These are phyloP conservation scores for Globisporangium heterothallicum DNA, from an alignment of 352 stramenopile species.

Conservation along the genomic window DNA sequence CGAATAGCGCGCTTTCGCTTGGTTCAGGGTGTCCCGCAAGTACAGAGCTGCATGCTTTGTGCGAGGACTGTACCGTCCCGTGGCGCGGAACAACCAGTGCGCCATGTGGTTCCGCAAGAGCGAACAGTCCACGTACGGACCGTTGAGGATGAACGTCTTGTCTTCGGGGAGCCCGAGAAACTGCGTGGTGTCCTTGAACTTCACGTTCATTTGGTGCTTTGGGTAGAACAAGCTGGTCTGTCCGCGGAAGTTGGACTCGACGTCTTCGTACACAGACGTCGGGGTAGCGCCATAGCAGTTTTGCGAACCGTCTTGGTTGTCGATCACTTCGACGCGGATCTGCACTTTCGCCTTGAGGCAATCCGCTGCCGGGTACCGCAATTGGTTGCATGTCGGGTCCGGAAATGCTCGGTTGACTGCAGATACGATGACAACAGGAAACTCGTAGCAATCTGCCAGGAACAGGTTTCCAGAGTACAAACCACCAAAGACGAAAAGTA, in stretches of 20 bases:
- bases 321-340: slow-evolving; percentile 44
- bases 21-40: slow-evolving; percentile 27
- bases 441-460: slow-evolving; percentile 36
- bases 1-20: slow-evolving; percentile 33
- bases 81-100: slow-evolving; percentile 60
- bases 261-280: slow-evolving; percentile 25
- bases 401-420: slow-evolving; percentile 34
- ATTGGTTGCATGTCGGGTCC: slow-evolving; percentile 38
- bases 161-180: slow-evolving; percentile 47
- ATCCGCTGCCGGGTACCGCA: slow-evolving; percentile 31
- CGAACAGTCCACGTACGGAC: slow-evolving; percentile 49
- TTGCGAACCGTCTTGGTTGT: slow-evolving; percentile 30
- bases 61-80: slow-evolving; percentile 52
- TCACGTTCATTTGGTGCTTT: slow-evolving; percentile 49
- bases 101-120: slow-evolving; percentile 66
- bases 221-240: slow-evolving; percentile 53
- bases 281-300: slow-evolving; percentile 37
- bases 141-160: slow-evolving; percentile 43
- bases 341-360: slow-evolving; percentile 42
- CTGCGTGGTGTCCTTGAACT: slow-evolving; percentile 22
- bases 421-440: slow-evolving; percentile 45
- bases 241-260: slow-evolving; percentile 46
- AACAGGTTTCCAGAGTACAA: neutral
- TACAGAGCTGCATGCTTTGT: slow-evolving; percentile 55
- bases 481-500: neutral